Evolutionary conservation across 192 early-diverging fungal species (phyloP).

Genomic region (Funneliformis geosporum): DNA sequence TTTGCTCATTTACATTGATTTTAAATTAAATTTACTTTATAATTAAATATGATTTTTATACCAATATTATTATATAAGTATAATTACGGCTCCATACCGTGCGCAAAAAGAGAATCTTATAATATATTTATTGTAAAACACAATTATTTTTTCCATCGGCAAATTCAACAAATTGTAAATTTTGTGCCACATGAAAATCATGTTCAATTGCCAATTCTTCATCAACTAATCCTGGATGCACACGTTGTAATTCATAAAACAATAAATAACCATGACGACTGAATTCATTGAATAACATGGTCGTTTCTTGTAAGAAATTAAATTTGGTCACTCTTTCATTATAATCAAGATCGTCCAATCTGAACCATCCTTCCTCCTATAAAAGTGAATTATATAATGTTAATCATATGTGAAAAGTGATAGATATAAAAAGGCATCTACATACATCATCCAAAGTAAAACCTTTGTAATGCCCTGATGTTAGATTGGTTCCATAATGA

Average conservation of each 20-base stretch:
- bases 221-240: not conserved
- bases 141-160: slow-evolving; percentile 1
- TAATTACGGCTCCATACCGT: no score
- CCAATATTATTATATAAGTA: no score
- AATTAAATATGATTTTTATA: no score
- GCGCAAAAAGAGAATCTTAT: no score
- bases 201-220: slow-evolving; percentile 26
- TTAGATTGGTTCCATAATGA: slow-evolving; percentile 51
- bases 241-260: slow-evolving; percentile 61
- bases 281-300: slow-evolving; percentile 49
- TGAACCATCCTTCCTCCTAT: slow-evolving; percentile 48
- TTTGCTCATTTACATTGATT: no score
- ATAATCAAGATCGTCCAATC: slow-evolving; percentile 64
- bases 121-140: not conserved
- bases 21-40: no score
- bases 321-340: slow-evolving; percentile 47
- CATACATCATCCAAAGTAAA: slow-evolving; percentile 42
- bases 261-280: slow-evolving; percentile 60
- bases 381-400: slow-evolving; percentile 16
- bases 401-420: slow-evolving; percentile 16
- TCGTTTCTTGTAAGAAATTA: slow-evolving; percentile 35
- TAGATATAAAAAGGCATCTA: not conserved
- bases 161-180: slow-evolving; percentile 31
- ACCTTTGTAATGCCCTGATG: slow-evolving; percentile 57
- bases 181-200: slow-evolving; percentile 26